Evolutionary conservation across 768 basidiomycete genomes (phyloP), one percentile per base, ranked within the genome.

Genomic region (Boletus fagicola): DNA sequence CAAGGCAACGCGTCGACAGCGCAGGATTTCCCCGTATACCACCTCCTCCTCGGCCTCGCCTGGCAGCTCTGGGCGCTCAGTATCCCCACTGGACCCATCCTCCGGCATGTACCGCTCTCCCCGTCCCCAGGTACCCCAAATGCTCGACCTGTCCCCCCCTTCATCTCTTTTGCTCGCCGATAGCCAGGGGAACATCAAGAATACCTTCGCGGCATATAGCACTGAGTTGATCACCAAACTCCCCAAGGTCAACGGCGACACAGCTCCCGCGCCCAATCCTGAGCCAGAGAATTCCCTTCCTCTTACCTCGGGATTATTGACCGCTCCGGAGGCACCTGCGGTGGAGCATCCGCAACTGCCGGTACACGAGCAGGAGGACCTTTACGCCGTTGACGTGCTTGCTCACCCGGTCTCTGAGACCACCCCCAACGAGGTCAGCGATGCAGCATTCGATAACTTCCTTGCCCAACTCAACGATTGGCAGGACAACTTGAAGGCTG

Each of bases 21-120:
- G 47, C 22, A 54, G 40, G 26, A 15, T 26, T 2, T 30, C 53
- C 1, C 65, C 65, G 0, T 66, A 65, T 22, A 24, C 43, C 4
- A 20, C 35, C 0, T 28, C 40, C 2, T 22, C 59, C 13, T 47
- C 57, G 15, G 15, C 18, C 12, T 50, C 48, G 30, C 12, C 54
- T n/a, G n/a, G 36, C 18, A 30, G 30, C 16, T 53, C 36, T 8
- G 28, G 31, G 8, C 22, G 33, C 3, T 43, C 40, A 7, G 3
- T 8, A 9, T 55, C 51, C 13, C 39, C 53, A 26, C 6, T 13
- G 2, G 18, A 24, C 10, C 5, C 31, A 11, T 20, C 39, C 4
- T 26, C 39, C 5, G 6, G n/a, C 18, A 20, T 6, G 5, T 35
- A 24, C 8, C 12, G 3, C 12, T 18, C 53, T 5, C 42, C 20